Percentiles rank a stretch among this genome's conserved stretches.
Conservation (phyloP, 768 basidiomycete species). For the Flagelloscypha sp. region DNA sequence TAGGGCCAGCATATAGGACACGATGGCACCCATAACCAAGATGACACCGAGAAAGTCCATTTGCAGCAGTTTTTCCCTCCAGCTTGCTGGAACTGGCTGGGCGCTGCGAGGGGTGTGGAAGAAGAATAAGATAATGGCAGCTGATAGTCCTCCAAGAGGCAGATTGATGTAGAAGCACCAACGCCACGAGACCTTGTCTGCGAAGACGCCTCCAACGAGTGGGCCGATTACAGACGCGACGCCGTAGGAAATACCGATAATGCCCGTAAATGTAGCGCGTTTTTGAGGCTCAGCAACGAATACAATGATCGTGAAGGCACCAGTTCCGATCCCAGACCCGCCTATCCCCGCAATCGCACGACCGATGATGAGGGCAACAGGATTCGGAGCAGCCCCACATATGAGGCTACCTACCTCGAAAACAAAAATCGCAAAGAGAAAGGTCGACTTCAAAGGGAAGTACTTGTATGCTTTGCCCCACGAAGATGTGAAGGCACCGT, state of each 20-base stretch:
- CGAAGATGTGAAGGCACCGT: slow-evolving; percentile 5
- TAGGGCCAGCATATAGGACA: slow-evolving; percentile 28
- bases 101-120: slow-evolving; percentile 4
- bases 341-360: slow-evolving; percentile 17
- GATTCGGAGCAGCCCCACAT: slow-evolving; percentile 26
- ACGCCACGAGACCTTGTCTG: slow-evolving; percentile 1
- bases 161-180: slow-evolving; percentile 6
- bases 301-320: slow-evolving; percentile 15
- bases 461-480: slow-evolving; percentile 7
- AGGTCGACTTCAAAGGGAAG: slow-evolving; percentile 8
- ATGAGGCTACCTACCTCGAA: slow-evolving; percentile 20
- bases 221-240: slow-evolving; percentile 4
- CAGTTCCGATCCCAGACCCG: slow-evolving; percentile 13
- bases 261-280: slow-evolving; percentile 15
- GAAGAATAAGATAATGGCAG: slow-evolving; percentile 2
- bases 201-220: slow-evolving; percentile 5
- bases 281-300: slow-evolving; percentile 5
- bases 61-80: slow-evolving; percentile 7
- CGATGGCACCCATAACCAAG: slow-evolving; percentile 25
- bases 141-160: slow-evolving; percentile 5
- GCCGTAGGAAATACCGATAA: too few relatives aligned
- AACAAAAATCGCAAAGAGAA: slow-evolving; percentile 6
- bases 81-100: slow-evolving; percentile 1
- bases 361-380: slow-evolving; percentile 15
- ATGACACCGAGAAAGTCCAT: slow-evolving; percentile 30